Base-by-base conservation (phyloP, 768 basidiomycete species). In the Suillus discolor region DNA sequence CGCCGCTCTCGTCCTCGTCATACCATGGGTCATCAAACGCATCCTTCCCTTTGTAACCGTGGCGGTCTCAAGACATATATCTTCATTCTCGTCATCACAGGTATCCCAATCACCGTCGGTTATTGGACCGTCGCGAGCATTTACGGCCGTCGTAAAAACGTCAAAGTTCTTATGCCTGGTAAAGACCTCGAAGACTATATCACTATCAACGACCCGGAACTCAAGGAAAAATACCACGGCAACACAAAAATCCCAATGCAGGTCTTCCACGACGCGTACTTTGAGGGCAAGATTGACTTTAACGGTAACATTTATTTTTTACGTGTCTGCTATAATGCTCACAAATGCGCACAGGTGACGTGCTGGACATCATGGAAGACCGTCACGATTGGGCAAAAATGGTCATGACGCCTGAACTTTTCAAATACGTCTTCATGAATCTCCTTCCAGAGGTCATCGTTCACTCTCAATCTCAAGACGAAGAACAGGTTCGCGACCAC, bases 221-320 rank as follows among this genome's bases (percentile, higher is more conserved):
- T 99, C 75, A 92, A 88, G 81, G 82, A 84, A 38, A 82, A 87
- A 66, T 99, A 96, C 81, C 79, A 86, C 39, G 91, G 89, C 69
- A 92, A 89, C 79, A 86, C 89, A 71, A 99, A 97, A 79, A 98
- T 99, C 65, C 96, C 96, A 61, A 96, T 97, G 90, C 97, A 99
- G 80, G 80, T 92, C 70, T 97, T 97, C 84, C 91, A 99, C 75
- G 97, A 99, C 82, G 93, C 94, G 68, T 99, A 91, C 81, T 98
- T 99, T 76, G 95, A 96, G 60, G 90, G 90, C 59, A 98, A 98
- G 80, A 87, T 96, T 67, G 96, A 98, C 64, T 92, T 99, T 77
- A 99, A 98, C 61, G 96, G 97, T 92, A 53, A 47, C 84, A 77
- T 59, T 18, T 31, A 2, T 64, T 4, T 44, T 53, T 47, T 34